phyloP scores from a whole-genome alignment of 169 alveolate genomes.

The Plasmodium malariae region DNA sequence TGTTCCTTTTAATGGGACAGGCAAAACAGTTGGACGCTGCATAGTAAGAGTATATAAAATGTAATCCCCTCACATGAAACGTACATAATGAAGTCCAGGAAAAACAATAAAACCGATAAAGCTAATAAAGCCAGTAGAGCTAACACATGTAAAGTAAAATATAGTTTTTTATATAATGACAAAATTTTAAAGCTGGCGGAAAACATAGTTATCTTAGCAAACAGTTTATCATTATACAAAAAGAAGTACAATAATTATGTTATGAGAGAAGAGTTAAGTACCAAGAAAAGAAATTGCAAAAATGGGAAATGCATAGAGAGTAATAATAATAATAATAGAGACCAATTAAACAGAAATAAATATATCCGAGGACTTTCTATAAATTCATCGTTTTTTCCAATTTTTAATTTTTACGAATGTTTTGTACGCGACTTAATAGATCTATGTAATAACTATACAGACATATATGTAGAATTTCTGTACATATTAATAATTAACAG shows the following conservation, averaged over 20 bases:
- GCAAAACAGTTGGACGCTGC: no score
- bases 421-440: conserved; percentile 6
- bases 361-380: not conserved
- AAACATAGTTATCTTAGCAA: conserved; percentile 15
- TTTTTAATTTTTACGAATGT: conserved; percentile 18
- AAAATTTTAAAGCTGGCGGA: conserved; percentile 5
- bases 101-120: not conserved
- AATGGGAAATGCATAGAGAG: not conserved
- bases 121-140: conserved; percentile 6
- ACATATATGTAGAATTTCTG: conserved; percentile 49
- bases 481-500: conserved; percentile 49
- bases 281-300: not conserved
- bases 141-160: not conserved
- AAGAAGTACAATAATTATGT: conserved; percentile 27
- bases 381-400: not conserved
- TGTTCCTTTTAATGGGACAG: no score
- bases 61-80: no score
- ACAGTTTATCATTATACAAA: conserved; percentile 13
- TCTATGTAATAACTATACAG: conserved; percentile 23
- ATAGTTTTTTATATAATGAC: conserved; percentile 31
- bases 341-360: not conserved
- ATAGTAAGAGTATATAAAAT: no score
- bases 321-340: not conserved
- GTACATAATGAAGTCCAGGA: not conserved
- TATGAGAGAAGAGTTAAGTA: conserved; percentile 1